Conservation (phyloP, 2,329 filamentous ascomycete genomes). For the Penicillium brasilianum region DNA sequence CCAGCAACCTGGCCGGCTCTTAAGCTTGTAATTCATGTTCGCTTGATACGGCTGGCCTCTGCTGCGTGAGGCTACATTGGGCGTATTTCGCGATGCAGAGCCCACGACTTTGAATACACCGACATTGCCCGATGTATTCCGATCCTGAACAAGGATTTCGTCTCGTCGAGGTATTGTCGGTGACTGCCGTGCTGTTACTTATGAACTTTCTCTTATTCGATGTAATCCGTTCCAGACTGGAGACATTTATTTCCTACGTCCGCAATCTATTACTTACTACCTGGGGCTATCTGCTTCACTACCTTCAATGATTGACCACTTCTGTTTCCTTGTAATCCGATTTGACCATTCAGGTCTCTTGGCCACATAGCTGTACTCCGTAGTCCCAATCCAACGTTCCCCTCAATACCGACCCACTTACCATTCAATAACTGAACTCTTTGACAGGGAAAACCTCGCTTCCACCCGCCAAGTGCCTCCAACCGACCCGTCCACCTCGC, state of each 20-base stretch:
- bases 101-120: background rate
- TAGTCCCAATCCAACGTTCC: background rate
- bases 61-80: no score
- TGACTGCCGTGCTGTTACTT: background rate
- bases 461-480: background rate
- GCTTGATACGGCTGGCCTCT: no score
- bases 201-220: background rate
- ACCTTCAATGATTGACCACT: background rate
- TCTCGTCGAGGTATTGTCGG: background rate
- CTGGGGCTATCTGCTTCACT: background rate
- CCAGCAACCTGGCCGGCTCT: slow-evolving; percentile 37
- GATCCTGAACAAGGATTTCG: background rate
- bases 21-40: background rate
- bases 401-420: background rate
- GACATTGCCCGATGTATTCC: background rate
- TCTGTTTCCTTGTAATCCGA: background rate
- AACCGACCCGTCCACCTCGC: background rate
- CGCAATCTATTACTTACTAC: background rate
- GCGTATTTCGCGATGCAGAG: no score
- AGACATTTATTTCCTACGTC: background rate
- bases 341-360: background rate
- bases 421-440: background rate
- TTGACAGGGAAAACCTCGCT: background rate
- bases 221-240: slow-evolving; percentile 6
- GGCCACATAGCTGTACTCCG: background rate